Percentiles rank a stretch among this genome's conserved stretches.
Conservation (phyloP, 73 alveolate genomes). For the Stentor coeruleus region DNA sequence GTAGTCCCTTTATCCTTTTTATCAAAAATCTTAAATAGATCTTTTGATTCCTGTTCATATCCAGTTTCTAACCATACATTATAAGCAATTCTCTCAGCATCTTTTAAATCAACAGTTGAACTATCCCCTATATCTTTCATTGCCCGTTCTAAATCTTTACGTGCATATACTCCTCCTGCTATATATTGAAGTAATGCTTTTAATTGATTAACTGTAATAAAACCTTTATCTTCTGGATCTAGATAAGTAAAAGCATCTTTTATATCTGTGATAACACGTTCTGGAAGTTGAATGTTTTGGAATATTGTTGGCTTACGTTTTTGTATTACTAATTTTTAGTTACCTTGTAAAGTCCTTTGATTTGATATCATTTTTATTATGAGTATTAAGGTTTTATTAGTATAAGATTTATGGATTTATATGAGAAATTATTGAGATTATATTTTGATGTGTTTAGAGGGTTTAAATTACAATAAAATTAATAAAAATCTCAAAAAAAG, state of each 20-base stretch:
- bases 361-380: not conserved
- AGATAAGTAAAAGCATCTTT: constrained; percentile 12
- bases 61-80: not conserved
- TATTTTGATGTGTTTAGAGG: too few species aligned
- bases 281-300: not conserved
- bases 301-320: not conserved
- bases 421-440: too few species aligned
- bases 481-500: too few species aligned
- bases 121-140: not conserved
- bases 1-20: constrained; percentile 19
- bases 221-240: not conserved
- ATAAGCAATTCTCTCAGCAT: constrained; percentile 7
- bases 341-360: not conserved
- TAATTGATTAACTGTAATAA: not conserved
- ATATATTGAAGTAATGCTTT: not conserved
- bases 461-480: too few species aligned
- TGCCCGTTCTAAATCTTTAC: constrained; percentile 6
- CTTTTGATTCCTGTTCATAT: constrained; percentile 14
- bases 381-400: not conserved
- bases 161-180: not conserved
- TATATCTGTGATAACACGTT: not conserved
- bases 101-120: constrained; percentile 3
- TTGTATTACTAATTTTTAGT: not conserved
- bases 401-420: not conserved
- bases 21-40: constrained; percentile 2